Evolutionary conservation across 1,284 basidiomycete genomes (phyloP).

Genomic region (Rhodotorula glutinis): DNA sequence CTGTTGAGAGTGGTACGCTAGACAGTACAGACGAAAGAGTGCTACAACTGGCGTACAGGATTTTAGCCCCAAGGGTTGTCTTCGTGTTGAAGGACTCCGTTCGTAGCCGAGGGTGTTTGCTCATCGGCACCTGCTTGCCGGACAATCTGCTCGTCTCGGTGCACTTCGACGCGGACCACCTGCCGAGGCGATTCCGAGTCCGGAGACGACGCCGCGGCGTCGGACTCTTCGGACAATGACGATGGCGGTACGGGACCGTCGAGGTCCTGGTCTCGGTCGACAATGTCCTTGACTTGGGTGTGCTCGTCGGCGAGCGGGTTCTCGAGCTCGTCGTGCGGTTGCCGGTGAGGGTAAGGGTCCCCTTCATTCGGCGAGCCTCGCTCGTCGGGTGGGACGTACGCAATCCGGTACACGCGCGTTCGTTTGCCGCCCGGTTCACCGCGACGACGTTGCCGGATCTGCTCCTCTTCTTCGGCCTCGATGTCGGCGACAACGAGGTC

Average conservation of each 20-base stretch:
- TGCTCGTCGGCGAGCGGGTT: slow-evolving; percentile 1
- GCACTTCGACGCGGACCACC: slow-evolving; percentile 21
- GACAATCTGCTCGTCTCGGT: slow-evolving; percentile 9
- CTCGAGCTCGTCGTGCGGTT: slow-evolving; percentile 1
- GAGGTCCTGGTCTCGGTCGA: slow-evolving; percentile 8
- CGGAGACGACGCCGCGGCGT: neutral
- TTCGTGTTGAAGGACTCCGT: neutral
- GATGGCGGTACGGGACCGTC: slow-evolving; percentile 9
- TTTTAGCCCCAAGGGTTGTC: slow-evolving; percentile 11
- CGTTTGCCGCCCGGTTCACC: slow-evolving; percentile 30
- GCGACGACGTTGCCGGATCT: slow-evolving; percentile 52
- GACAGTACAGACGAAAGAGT: too few relatives aligned
- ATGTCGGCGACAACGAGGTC: slow-evolving; percentile 69
- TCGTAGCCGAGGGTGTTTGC: neutral
- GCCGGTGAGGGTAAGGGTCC: neutral
- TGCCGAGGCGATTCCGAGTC: neutral
- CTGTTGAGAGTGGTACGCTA: too few relatives aligned
- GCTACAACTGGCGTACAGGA: neutral
- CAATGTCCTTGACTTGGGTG: neutral
- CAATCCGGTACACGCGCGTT: slow-evolving; percentile 30
- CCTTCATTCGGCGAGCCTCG: neutral
- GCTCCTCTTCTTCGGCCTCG: slow-evolving; percentile 56
- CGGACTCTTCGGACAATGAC: too few relatives aligned
- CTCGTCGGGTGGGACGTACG: slow-evolving; percentile 13
- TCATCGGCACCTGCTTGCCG: slow-evolving; percentile 17